Conservation (phyloP, 768 basidiomycete genomes). For the Mycena capillaripes region DNA sequence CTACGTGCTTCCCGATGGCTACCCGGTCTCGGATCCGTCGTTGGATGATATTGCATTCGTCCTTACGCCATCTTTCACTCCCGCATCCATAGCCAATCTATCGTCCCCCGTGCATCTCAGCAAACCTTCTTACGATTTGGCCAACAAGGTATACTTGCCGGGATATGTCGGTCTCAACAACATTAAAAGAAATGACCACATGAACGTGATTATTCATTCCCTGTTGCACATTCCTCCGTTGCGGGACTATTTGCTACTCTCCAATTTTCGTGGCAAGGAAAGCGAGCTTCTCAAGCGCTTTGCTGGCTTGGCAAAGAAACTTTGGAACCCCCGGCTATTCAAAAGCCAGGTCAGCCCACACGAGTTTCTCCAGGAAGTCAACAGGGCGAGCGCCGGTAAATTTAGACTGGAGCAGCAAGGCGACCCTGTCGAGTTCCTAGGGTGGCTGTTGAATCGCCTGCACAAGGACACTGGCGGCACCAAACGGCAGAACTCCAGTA, state of each 20-base stretch:
- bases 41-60: constrained; percentile 95
- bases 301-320: constrained; percentile 87
- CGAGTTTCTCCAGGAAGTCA: constrained; percentile 97
- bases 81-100: constrained; percentile 64
- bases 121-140: constrained; percentile 89
- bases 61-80: constrained; percentile 89
- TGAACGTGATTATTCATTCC: constrained; percentile 97
- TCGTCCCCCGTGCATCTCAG: constrained; percentile 71
- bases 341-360: constrained; percentile 99
- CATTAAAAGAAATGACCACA: constrained; percentile 96
- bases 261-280: constrained; percentile 79
- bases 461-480: constrained; percentile 96
- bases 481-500: constrained; percentile 93
- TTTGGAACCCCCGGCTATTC: constrained; percentile 97
- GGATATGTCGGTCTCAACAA: constrained; percentile 98
- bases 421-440: constrained; percentile 95
- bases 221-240: constrained; percentile 92
- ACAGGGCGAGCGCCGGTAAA: constrained; percentile 88
- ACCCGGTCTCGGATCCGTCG: constrained; percentile 96
- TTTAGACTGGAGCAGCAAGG: constrained; percentile 96
- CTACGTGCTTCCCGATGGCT: constrained; percentile 97
- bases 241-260: constrained; percentile 88
- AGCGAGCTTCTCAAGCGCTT: constrained; percentile 92
- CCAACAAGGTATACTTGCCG: constrained; percentile 85
- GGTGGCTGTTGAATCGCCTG: constrained; percentile 94